Base-by-base conservation (phyloP, 2,329 filamentous ascomycete genomes). In the Aspergillus caelatus region DNA sequence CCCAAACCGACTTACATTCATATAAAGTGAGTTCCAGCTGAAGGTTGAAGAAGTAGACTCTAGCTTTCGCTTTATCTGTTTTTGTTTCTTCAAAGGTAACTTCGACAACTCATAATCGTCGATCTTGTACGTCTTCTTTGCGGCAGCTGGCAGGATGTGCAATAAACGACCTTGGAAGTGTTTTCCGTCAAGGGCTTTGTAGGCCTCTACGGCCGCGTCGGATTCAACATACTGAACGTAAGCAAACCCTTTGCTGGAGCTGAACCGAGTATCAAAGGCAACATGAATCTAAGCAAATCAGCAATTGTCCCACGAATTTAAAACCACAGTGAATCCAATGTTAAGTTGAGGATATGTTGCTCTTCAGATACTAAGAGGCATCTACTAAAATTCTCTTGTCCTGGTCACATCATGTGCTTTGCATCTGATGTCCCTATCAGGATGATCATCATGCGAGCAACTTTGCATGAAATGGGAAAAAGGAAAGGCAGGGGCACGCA, bases 371-470 rank as follows among this genome's bases (percentile, higher is more conserved):
- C 84, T 81, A 90, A 93, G 89, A 94, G 91, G 92, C 92, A 97
- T 98, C 94, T 99, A 99, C 95, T 97, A 99, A 97, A 97, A 95
- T 91, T 54, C 87, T 92, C 89, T 93, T 89, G 90, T 90, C 89
- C 88, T 82, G 80, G 85, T 93, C 84, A 88, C 91, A 94, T 96
- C 94, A 98, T 84, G 84, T 93, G 91, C 92, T 82, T 80, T 84
- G 91, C 91, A 94, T 97, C 91, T 93, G 94, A 89, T 98, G 95
- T 98, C 95, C 95, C 95, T 98, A 98, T 98, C 95, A 88, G 91
- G 91, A 87, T 88, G 83, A 92, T 98, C 94, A 98, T 98, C 95
- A 94, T 86, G 79, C 82, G 83, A 84, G 75, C 73, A 70, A 68
- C 63, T 66, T 62, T 65, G 61, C 59, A 61, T 53, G 58, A 50